Evolutionary conservation across 257 asterid species (phyloP), one percentile per base, ranked within the genome.

Genomic region (Solanum stenotomum): DNA sequence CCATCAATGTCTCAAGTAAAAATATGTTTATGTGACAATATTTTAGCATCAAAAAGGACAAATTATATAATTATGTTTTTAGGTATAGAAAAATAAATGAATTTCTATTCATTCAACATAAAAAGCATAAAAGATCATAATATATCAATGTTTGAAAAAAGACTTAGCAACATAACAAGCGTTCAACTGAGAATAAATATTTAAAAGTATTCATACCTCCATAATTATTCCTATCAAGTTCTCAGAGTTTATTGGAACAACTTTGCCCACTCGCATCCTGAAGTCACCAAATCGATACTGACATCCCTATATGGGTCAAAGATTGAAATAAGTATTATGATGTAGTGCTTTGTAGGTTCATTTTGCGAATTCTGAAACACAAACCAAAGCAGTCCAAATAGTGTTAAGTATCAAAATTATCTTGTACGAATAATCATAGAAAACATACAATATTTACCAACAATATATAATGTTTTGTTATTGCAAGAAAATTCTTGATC

Each of bases 211-310:
- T 84, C 38, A 44, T 94, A 97, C 99, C 99, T 97, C 99, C 99
- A 97, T 94, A 77, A 95, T 95, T 83, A 97, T 97, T 91, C 99
- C 98, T 94, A 98, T 95, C 6, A 44, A 12, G 18, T 44, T 44
- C 52, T 44, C 52, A 44, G 18, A 44, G 18, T 44, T 44, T 89
- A 90, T 38, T 4, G 98, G 96, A 88, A 93, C 95, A 86, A 94
- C 98, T 92, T 97, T 97, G 89, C 99, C 99, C 88, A 96, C 99
- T 23, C 98, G 94, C 90, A 97, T 87, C 93, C 90, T 96, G 87
- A 97, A 97, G 90, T 96, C 99, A 61, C 99, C 98, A 68, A 96
- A 94, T 88, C 92, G 96, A 89, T 96, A 96, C 78, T 93, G 97
- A 88, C 86, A 92, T 70, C 99, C 98, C 98, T 96, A 86, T 86